Conservation (phyloP, 441 rosid species). For the Adansonia rubrostipa region DNA sequence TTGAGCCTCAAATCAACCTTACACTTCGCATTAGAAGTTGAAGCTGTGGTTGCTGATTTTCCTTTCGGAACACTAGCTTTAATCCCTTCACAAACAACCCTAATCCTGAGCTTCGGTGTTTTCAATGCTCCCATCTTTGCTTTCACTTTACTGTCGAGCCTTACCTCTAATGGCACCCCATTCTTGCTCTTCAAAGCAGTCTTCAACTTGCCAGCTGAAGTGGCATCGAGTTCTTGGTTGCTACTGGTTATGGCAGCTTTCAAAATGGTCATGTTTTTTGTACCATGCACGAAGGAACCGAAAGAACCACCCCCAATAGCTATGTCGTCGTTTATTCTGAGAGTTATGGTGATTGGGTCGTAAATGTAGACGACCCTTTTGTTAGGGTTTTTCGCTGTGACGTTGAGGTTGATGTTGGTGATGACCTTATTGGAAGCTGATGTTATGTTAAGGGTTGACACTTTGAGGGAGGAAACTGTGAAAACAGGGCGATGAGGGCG, state of each 20-base stretch:
- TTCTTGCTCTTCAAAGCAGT: conserved; percentile 57
- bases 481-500: conserved; percentile 83
- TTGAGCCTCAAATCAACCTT: conserved; percentile 75
- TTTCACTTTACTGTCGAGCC: conserved; percentile 60
- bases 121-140: conserved; percentile 67
- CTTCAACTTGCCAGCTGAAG: conserved; percentile 47
- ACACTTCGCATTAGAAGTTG: conserved; percentile 62
- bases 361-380: conserved; percentile 66
- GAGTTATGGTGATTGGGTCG: conserved; percentile 45
- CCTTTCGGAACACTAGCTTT: conserved; percentile 56
- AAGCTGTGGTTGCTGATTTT: conserved; percentile 54
- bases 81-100: conserved; percentile 68
- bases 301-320: conserved; percentile 59
- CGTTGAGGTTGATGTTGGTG: conserved; percentile 64
- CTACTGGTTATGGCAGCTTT: conserved; percentile 45
- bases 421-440: conserved; percentile 43
- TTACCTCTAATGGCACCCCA: conserved; percentile 57
- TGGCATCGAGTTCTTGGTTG: conserved; percentile 47
- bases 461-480: conserved; percentile 60
- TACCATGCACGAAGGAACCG: conserved; percentile 58
- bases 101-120: conserved; percentile 59
- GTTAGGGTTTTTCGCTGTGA: conserved; percentile 81
- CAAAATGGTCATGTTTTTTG: conserved; percentile 74
- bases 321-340: conserved; percentile 47
- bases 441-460: conserved; percentile 65